These are phyloP conservation scores for Nicotiana undulata DNA, from an alignment of 257 asterid species.

Conservation along the genomic window DNA sequence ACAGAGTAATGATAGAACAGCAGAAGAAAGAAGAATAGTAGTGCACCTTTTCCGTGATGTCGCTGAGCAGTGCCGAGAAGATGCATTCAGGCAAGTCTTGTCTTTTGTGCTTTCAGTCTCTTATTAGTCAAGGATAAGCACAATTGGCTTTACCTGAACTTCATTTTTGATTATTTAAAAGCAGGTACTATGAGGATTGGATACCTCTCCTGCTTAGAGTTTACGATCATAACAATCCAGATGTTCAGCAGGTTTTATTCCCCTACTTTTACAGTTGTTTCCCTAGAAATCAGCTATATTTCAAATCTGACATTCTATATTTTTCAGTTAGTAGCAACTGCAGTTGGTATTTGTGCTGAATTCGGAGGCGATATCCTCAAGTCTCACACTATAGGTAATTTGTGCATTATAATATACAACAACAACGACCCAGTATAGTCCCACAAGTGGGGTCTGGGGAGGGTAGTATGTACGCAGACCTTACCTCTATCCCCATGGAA, in stretches of 20 bases:
- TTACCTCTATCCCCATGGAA: too few species aligned
- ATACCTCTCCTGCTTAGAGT: neutral
- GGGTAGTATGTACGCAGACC: too few species aligned
- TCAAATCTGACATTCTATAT: neutral
- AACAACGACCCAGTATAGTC: too few species aligned
- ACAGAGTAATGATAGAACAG: slow-evolving; percentile 1
- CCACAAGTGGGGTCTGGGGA: too few species aligned
- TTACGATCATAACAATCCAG: neutral
- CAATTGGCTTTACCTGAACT: neutral
- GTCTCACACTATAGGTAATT: neutral
- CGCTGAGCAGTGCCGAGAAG: neutral
- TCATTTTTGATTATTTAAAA: neutral
- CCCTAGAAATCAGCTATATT: neutral
- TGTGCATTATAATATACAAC: neutral
- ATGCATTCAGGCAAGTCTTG: neutral
- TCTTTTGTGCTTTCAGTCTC: neutral
- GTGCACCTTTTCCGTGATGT: neutral
- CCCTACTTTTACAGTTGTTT: neutral
- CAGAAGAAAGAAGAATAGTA: neutral
- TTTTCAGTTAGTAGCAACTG: neutral
- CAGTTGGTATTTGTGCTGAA: slow-evolving; percentile 4
- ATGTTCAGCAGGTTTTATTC: neutral
- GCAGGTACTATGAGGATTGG: neutral
- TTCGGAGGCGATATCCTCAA: neutral
- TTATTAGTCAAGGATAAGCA: neutral